Evolutionary conservation across 768 basidiomycete genomes (phyloP), one percentile per base, ranked within the genome.

Genomic region (Tulasnella sp.): DNA sequence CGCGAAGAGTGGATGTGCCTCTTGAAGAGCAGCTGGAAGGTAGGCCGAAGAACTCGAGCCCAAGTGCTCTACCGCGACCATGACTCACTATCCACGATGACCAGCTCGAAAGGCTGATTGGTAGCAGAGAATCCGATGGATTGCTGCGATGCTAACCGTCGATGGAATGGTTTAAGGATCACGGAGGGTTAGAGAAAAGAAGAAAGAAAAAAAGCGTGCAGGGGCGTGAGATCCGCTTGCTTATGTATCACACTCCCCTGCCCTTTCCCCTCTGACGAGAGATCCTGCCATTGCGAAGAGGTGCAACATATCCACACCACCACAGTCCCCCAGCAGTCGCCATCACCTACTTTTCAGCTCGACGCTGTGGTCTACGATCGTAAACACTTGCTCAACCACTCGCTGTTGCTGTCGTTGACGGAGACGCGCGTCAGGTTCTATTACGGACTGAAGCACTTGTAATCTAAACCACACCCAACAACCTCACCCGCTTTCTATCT

Each of bases 161-260:
- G 44, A 41, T 69, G 67, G 67, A 69, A 69, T 69, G 67, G 67
- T 69, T 69, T 69, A 69, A 69, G 67, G 40, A 69, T 69, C 67
- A 26, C 44, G 67, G 34, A 17, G 16, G 36, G 40, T 37, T 37
- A 29, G n/a, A 66, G 64, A 66, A 66, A 65, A 7, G 44, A 22
- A 47, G 9, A 59, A 29, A 59, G 52, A 59, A 59, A 59, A 59
- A 12, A 19, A 8, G 29, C 6, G 9, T n/a, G n/a, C 6, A 29
- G 9, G 32, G 52, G 52, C 52, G 52, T 59, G 52, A 59, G 52
- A 59, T 59, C 52, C 52, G 52, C 26, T 22, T 59, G 52, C 52
- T 59, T 59, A 59, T 19, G 52, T 22, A 59, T 22, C 52, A 59
- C n/a, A 29, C 52, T 29, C 52, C 47, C 41, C 44, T 69, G 40